Percentiles rank a stretch among this genome's conserved stretches.
Conservation (phyloP, 768 basidiomycete genomes). For the Rhodotorula babjevae region DNA sequence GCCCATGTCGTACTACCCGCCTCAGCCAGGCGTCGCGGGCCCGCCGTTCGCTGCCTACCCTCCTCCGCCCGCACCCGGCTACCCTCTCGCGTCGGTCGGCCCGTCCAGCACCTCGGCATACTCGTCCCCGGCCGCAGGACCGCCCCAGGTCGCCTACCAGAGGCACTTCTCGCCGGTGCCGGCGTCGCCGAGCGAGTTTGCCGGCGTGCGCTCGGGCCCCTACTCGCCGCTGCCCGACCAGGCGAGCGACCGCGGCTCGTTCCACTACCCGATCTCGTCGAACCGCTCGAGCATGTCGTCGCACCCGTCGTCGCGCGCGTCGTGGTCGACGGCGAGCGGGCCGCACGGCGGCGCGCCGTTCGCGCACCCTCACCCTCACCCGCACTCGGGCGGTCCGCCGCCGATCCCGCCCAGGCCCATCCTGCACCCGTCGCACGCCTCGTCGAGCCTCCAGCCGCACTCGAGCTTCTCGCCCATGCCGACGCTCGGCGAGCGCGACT, state of each 20-base stretch:
- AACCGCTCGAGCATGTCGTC: not conserved
- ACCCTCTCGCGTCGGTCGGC: slow-evolving; percentile 10
- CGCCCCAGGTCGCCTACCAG: not conserved
- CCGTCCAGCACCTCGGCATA: not conserved
- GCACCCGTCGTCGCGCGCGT: not conserved
- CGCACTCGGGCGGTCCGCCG: too few relatives aligned
- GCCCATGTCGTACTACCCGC: not conserved
- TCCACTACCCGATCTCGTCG: slow-evolving; percentile 21
- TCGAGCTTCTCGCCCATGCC: not conserved
- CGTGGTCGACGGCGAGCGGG: not conserved
- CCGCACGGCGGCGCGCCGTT: not conserved
- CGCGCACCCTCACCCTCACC: too few relatives aligned
- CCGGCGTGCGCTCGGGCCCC: not conserved
- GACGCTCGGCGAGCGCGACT: not conserved
- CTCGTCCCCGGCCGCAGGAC: not conserved
- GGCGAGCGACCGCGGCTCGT: not conserved
- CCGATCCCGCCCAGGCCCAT: too few relatives aligned
- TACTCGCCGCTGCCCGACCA: not conserved
- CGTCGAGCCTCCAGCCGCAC: not conserved
- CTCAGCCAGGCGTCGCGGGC: not conserved
- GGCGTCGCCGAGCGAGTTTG: not conserved
- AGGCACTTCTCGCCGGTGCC: not conserved
- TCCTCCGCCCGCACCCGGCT: not conserved
- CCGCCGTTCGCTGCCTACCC: not conserved
- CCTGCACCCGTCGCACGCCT: not conserved